Base-by-base conservation (phyloP, 192 early-diverging fungal genomes). In the Powellomyces hirtus region DNA sequence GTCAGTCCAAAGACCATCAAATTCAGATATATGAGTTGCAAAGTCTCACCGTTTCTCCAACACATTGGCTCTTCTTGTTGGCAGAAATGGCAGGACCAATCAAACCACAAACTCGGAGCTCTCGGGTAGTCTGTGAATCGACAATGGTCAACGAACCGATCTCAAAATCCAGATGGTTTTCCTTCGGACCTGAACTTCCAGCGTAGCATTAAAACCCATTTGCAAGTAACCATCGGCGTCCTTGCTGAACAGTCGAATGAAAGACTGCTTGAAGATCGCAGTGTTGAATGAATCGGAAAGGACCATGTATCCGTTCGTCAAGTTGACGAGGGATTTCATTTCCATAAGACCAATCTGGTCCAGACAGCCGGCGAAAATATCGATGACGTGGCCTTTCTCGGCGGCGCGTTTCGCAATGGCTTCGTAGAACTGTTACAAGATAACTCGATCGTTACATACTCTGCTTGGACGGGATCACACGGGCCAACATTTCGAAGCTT, bases 341-440 rank as follows among this genome's bases (percentile, higher is more conserved):
- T 99, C 97, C 62, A 94, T 88, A 64, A 98, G 75, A 20, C 97
- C 97, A 65, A 99, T 87, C 72, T 99, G 97, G 76, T 99, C 95
- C 73, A 96, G 78, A 62, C 94, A 98, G n/a, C 95, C 97, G 22
- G 90, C 93, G 83, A 98, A 99, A 30, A 99, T 91, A 79, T 99
- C 97, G 36, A 99, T 84, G 10, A 92, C 88, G 62, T 97, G 91
- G 1, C 95, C 93, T 36, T 94, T 91, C 35, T 89, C 85, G 13
- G 97, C 84, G 16, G 90, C 83, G 36, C 97, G 90, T 79, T 90
- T 91, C 1, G 94, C 89, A 49, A 99, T 69, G 0, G 65, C 79
- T 67, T 99, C 95, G 69, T 97, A 99, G 74, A 92, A 98, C 94
- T 91, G 66, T 8, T 38, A 31, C 42, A 40, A 37, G 0, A 24